phyloP scores from a whole-genome alignment of 345 rosid species.

The Camelina neglecta region DNA sequence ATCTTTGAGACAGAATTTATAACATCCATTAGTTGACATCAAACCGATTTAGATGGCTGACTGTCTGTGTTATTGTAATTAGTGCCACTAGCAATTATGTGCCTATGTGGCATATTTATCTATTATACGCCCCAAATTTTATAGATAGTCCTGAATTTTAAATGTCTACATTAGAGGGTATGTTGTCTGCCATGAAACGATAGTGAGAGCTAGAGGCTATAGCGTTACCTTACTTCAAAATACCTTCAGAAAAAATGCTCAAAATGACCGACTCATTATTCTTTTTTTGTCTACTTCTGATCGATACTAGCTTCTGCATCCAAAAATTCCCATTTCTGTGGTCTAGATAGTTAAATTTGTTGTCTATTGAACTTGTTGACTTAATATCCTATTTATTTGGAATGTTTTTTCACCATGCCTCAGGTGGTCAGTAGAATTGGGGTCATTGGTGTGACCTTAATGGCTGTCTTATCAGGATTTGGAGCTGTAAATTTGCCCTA shows the following conservation, averaged over 20 bases:
- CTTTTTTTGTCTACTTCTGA: constrained; percentile 7
- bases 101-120: background rate
- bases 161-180: background rate
- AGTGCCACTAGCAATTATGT: background rate
- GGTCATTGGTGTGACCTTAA: constrained; percentile 91
- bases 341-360: background rate
- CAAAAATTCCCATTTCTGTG: constrained; percentile 2
- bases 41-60: background rate
- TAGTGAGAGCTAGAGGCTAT: background rate
- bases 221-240: background rate
- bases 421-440: constrained; percentile 96
- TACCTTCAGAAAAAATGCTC: background rate
- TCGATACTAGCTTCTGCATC: background rate
- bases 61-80: background rate
- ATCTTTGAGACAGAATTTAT: background rate
- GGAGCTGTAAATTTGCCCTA: constrained; percentile 96
- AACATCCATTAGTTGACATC: background rate
- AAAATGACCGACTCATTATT: background rate
- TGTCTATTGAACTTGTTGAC: constrained; percentile 15
- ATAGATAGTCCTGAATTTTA: background rate
- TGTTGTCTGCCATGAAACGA: background rate
- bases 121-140: background rate
- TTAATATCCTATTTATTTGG: constrained; percentile 38
- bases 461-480: constrained; percentile 95
- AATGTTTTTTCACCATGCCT: constrained; percentile 88